Conservation (phyloP, 2,329 filamentous ascomycete genomes). For the Paramyrothecium roridum region DNA sequence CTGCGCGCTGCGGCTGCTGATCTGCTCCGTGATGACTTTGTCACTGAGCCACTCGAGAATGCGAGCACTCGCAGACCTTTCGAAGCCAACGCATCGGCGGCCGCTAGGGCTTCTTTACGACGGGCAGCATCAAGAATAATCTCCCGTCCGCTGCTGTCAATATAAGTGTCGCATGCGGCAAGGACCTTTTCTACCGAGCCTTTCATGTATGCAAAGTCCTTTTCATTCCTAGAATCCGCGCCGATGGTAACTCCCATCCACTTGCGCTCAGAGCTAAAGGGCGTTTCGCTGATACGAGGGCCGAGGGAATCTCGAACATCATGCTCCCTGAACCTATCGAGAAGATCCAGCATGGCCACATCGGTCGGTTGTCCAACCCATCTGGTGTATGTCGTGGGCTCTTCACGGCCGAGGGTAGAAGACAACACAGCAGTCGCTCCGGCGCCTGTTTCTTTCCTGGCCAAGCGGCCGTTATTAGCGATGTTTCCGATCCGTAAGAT, state of each 20-base stretch:
- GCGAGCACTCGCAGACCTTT: constrained; percentile 88
- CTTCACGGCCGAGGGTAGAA: constrained; percentile 66
- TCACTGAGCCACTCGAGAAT: constrained; percentile 80
- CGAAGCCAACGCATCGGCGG: constrained; percentile 81
- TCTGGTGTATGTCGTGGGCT: constrained; percentile 67
- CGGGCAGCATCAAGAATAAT: constrained; percentile 76
- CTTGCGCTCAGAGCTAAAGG: constrained; percentile 95
- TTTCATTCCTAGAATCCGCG: constrained; percentile 54
- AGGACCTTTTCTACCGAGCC: constrained; percentile 88
- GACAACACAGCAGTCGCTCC: constrained; percentile 75
- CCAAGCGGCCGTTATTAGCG: constrained; percentile 87
- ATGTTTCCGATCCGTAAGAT: constrained; percentile 93
- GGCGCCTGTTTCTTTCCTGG: constrained; percentile 65
- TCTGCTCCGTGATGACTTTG: constrained; percentile 41
- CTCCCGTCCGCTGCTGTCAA: constrained; percentile 82
- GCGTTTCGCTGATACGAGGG: constrained; percentile 78
- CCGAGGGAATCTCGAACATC: constrained; percentile 86
- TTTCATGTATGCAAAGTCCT: constrained; percentile 91
- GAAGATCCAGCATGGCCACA: constrained; percentile 90
- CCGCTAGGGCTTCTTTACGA: constrained; percentile 70
- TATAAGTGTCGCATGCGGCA: constrained; percentile 83
- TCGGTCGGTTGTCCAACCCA: constrained; percentile 98
- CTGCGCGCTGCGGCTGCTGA: constrained; percentile 38
- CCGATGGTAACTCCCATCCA: constrained; percentile 98
- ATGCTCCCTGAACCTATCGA: constrained; percentile 88